Conservation (phyloP, 2,329 filamentous ascomycete species). For the Zalaria obscura region DNA sequence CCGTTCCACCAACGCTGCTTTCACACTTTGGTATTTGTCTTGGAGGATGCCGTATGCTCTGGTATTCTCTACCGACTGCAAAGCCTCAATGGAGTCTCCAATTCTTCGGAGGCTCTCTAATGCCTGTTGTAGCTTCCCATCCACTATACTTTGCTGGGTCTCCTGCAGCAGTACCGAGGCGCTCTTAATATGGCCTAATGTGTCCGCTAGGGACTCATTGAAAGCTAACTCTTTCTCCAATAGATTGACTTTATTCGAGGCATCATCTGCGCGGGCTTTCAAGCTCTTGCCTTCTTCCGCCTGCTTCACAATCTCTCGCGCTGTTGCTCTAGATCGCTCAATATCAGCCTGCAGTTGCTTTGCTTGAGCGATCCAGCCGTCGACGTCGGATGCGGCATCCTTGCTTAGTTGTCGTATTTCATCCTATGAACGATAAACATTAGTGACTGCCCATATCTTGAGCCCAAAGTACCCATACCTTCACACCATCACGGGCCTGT, state of each 20-base stretch:
- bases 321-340: conserved; percentile 61
- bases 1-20: conserved; percentile 28
- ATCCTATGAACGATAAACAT: conserved; percentile 26
- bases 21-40: conserved; percentile 14
- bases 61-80: conserved; percentile 39
- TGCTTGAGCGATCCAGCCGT: conserved; percentile 74
- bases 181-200: conserved; percentile 36
- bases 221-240: conserved; percentile 46
- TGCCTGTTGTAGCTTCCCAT: conserved; percentile 30
- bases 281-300: conserved; percentile 55
- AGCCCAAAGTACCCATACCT: conserved; percentile 23
- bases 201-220: conserved; percentile 37
- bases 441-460: too few species aligned
- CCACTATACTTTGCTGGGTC: conserved; percentile 22
- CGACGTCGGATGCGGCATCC: conserved; percentile 64
- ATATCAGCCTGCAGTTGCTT: conserved; percentile 78
- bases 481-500: conserved; percentile 37
- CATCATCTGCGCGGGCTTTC: conserved; percentile 49
- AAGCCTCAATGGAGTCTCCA: conserved; percentile 39
- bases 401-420: conserved; percentile 66
- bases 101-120: conserved; percentile 35
- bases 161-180: conserved; percentile 35
- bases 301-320: conserved; percentile 66
- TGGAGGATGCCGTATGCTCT: conserved; percentile 52
- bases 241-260: conserved; percentile 38